Evolutionary conservation across 257 asterid species (phyloP), one percentile per base, ranked within the genome.

Genomic region (Ligustrum vulgare): DNA sequence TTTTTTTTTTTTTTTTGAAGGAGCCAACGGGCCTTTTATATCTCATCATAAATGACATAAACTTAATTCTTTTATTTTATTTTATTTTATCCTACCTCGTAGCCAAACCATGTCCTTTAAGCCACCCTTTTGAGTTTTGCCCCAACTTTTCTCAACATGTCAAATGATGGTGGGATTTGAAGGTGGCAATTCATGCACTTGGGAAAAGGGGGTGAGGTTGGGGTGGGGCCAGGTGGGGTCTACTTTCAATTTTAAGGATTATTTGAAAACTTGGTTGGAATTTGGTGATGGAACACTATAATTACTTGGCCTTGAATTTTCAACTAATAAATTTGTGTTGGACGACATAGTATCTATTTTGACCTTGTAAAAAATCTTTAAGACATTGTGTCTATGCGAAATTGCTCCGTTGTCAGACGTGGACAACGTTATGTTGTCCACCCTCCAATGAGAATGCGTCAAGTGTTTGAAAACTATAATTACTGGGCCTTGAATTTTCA

Each of bases 71-170:
- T 37, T 34, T 15, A 10, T 70, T 39, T 82, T 22, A 39, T 39
- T 4, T 39, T 43, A 63, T 31, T 67, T 41, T 18, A 41, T 5
- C 67, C 32, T 71, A 13, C 34, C 68, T 12, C 70, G 20, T 37
- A 77, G 76, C 74, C 77, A 73, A 56, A 77, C 62, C 36, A 64
- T 75, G 62, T 43, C 73, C 82, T 84, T 82, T 82, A 62, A 69
- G 87, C 86, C 88, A 76, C 88, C 75, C 83, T 80, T 83, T 78
- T 28, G 31, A 28, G 31, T 28, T 28, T 28, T 88, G 93, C 84
- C 90, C 72, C 80, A 66, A 76, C 91, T 86, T 90, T 90, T 72
- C n/a, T 84, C 75, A 80, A 80, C 96, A 90, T 82, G 72, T 75
- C 41, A 68, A 43, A 74, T 85, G 86, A 79, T 77, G 80, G 82